Conservation (phyloP, 1,284 basidiomycete genomes). For the Pseudozyma hubeiensis region DNA sequence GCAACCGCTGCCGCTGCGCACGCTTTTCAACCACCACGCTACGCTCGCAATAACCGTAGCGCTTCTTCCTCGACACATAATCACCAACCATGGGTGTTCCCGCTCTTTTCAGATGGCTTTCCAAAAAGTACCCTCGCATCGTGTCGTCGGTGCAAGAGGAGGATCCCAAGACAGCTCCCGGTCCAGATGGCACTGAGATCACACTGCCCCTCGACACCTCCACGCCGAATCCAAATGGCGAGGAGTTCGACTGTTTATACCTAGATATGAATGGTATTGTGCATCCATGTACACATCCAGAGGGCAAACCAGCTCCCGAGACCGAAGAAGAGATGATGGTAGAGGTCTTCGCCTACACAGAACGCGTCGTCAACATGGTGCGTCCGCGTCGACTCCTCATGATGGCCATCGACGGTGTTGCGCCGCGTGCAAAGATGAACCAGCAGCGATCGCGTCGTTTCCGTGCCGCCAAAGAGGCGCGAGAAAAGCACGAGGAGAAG, state of each 20-base stretch:
- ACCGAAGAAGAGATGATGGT: conserved; percentile 99
- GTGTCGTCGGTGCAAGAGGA: conserved; percentile 67
- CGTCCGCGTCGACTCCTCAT: conserved; percentile 93
- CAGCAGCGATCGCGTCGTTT: conserved; percentile 97
- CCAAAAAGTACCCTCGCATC: conserved; percentile 69
- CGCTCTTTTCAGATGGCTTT: conserved; percentile 69
- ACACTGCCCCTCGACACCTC: conserved; percentile 85
- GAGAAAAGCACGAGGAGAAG: conserved; percentile 88
- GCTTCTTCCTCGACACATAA: not conserved
- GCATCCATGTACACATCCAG: conserved; percentile 98
- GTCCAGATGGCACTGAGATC: conserved; percentile 75
- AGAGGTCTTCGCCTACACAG: conserved; percentile 96
- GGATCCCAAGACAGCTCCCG: conserved; percentile 56
- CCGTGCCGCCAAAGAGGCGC: conserved; percentile 91
- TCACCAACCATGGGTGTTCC: conserved; percentile 63
- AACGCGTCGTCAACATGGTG: conserved; percentile 96
- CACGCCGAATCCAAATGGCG: conserved; percentile 90
- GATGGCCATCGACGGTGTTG: conserved; percentile 99
- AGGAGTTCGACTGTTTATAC: conserved; percentile 96
- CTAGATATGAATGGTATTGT: conserved; percentile 75
- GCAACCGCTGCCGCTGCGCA: not conserved
- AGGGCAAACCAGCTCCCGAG: conserved; percentile 89
- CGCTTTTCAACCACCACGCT: too few relatives aligned
- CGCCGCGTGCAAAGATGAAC: conserved; percentile 99
- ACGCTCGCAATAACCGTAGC: too few relatives aligned